phyloP scores from a whole-genome alignment of 1,284 basidiomycete species.

The Irpex sp. region DNA sequence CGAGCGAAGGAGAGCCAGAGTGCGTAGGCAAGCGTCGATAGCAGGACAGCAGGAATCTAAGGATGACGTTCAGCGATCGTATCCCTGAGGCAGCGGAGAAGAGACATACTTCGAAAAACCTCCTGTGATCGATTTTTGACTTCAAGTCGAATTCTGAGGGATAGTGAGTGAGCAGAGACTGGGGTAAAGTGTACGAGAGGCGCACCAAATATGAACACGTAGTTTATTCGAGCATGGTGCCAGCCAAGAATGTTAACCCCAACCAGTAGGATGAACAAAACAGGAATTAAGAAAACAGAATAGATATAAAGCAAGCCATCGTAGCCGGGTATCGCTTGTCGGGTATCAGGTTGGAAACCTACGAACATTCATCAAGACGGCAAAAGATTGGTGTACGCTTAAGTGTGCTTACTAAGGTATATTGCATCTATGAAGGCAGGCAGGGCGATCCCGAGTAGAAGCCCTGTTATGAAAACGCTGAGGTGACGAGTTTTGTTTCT shows the following conservation, averaged over 20 bases:
- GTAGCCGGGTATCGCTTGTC: constrained; percentile 65
- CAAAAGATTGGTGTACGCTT: neutral
- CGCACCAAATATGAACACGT: constrained; percentile 86
- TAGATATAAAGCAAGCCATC: constrained; percentile 80
- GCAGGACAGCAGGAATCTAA: constrained; percentile 77
- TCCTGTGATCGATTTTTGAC: constrained; percentile 73
- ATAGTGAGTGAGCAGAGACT: constrained; percentile 1
- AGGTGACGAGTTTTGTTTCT: constrained; percentile 68
- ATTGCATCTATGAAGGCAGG: constrained; percentile 75
- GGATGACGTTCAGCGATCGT: constrained; percentile 1
- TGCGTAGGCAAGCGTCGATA: constrained; percentile 74
- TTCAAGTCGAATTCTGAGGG: constrained; percentile 72
- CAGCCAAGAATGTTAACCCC: constrained; percentile 82
- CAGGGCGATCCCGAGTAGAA: constrained; percentile 74
- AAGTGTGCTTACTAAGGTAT: constrained; percentile 51
- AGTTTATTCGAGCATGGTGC: constrained; percentile 79
- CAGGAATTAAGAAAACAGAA: constrained; percentile 70
- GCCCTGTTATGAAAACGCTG: constrained; percentile 73
- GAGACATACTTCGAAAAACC: constrained; percentile 75
- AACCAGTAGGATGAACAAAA: constrained; percentile 76
- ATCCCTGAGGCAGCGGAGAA: neutral
- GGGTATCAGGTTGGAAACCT: constrained; percentile 64
- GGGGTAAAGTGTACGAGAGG: neutral
- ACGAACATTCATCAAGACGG: neutral
- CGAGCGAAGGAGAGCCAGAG: constrained; percentile 84